Evolutionary conservation across 371 early-diverging fungal genomes (phyloP), one percentile per base, ranked within the genome.

Genomic region (Entomophthora muscae): DNA sequence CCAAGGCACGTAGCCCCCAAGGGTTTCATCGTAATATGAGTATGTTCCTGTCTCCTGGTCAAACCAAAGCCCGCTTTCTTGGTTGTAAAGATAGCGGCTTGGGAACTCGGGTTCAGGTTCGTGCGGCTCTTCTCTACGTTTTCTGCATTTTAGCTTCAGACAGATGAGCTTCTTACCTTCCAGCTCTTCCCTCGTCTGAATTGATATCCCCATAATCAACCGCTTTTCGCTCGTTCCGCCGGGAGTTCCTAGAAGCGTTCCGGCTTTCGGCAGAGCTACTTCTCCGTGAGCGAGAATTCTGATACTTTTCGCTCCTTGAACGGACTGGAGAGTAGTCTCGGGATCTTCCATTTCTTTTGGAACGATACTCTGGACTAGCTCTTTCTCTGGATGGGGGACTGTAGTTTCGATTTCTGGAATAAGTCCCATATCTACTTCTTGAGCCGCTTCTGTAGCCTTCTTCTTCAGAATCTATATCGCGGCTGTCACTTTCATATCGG

Each of bases 41-140:
- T 55, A 55, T 10, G 55, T 55, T 12, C 55, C 55, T 5, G 55
- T 55, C 28, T 55, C 55, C 28, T 55, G 55, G 28, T 55, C 55
- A 21, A 5, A 55, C 55, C 55, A 55, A 24, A 55, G 55, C 22
- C 28, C 28, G 28, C 55, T 55, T 55, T 55, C 55, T 24, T 3
- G 24, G 55, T 55, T 55, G 55, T 55, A 55, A 5, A 55, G 55
- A 27, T 55, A 55, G 10, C 55, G 55, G 42, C 42, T 42, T 42
- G 42, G 17, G 42, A 42, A 42, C 5, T 42, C 42, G 5, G 42
- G 10, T 17, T 42, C 42, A 17, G 5, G 5, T 5, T 42, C 42
- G 10, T 17, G 42, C 10, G 5, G 5, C 17, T 42, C 10, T 42
- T 42, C 17, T 42, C 17, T 42, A 17, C 42, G 42, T 17, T 42